These are phyloP conservation scores for Mycosphaerella sp. DNA, from an alignment of 2,329 filamentous ascomycete genomes.

Conservation along the genomic window DNA sequence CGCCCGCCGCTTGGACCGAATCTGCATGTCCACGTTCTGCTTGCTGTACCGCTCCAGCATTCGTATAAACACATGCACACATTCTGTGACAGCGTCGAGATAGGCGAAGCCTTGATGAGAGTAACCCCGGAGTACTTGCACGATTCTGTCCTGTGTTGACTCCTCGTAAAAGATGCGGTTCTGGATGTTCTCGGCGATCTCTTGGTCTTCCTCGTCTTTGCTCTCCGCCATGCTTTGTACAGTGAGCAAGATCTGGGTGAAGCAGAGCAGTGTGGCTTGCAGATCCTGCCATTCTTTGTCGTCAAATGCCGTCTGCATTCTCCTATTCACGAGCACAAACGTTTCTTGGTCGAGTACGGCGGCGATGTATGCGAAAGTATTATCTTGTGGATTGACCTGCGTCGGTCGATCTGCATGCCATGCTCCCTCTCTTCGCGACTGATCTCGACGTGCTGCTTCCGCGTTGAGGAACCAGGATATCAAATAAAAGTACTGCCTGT, in stretches of 20 bases:
- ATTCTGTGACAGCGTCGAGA: constrained; percentile 82
- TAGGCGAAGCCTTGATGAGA: constrained; percentile 93
- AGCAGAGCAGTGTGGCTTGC: constrained; percentile 83
- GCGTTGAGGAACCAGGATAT: constrained; percentile 83
- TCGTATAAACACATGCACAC: constrained; percentile 83
- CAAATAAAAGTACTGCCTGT: constrained; percentile 84
- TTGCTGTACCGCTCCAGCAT: constrained; percentile 92
- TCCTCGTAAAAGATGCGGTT: constrained; percentile 99
- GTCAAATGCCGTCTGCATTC: constrained; percentile 72
- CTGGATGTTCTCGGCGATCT: constrained; percentile 95
- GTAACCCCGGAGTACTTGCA: constrained; percentile 74
- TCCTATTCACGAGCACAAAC: constrained; percentile 79
- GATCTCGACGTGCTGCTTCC: constrained; percentile 61
- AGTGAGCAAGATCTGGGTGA: constrained; percentile 81
- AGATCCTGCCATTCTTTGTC: constrained; percentile 83
- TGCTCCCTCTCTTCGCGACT: constrained; percentile 40
- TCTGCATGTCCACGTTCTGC: constrained; percentile 87
- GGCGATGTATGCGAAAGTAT: constrained; percentile 80
- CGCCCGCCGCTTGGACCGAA: constrained; percentile 70
- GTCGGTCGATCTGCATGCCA: constrained; percentile 36
- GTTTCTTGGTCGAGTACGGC: constrained; percentile 90
- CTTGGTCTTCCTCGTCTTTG: constrained; percentile 82
- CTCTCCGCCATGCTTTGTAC: constrained; percentile 89
- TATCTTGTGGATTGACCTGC: constrained; percentile 46
- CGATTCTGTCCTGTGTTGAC: constrained; percentile 79